Percentiles rank a stretch among this genome's conserved stretches.
phyloP scores from a whole-genome alignment of 805 yeast species.

The Saccharomycopsis babjevae region DNA sequence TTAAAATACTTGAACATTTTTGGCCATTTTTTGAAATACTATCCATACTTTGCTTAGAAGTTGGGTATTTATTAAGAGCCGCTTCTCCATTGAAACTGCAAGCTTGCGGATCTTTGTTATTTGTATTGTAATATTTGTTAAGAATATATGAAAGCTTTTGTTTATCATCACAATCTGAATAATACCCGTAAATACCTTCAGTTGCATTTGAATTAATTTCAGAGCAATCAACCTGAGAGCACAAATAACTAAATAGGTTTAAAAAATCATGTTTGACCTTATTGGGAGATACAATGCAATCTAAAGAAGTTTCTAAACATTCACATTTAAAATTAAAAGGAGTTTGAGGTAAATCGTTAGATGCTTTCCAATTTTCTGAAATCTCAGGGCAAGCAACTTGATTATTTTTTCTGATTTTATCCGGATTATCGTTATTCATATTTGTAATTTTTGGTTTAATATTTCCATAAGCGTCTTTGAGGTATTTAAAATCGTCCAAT shows the following conservation, averaged over 20 bases:
- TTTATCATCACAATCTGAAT: constrained; percentile 61
- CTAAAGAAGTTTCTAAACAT: constrained; percentile 43
- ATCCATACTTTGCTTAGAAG: constrained; percentile 3
- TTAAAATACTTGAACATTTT: constrained; percentile 7
- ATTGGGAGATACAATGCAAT: constrained; percentile 48
- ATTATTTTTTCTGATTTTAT: neutral
- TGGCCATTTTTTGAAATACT: constrained; percentile 11
- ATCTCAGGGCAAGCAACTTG: constrained; percentile 34
- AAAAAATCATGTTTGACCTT: constrained; percentile 48
- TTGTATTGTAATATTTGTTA: constrained; percentile 38
- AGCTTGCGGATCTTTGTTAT: constrained; percentile 1
- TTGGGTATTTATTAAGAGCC: constrained; percentile 2
- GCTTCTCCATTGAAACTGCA: constrained; percentile 16
- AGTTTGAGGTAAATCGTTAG: constrained; percentile 64
- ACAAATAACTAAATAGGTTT: constrained; percentile 46
- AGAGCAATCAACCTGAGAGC: constrained; percentile 49
- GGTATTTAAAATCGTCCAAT: constrained; percentile 47
- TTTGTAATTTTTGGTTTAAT: constrained; percentile 40
- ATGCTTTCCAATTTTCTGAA: constrained; percentile 53
- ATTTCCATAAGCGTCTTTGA: constrained; percentile 42
- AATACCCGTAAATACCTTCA: constrained; percentile 61
- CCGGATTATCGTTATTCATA: constrained; percentile 13
- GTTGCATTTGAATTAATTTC: constrained; percentile 54
- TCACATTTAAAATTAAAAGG: constrained; percentile 59
- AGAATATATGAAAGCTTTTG: constrained; percentile 59